These are phyloP conservation scores for Raddia distichophylla DNA, from an alignment of 176 grass and related monocot genomes.

Conservation along the genomic window DNA sequence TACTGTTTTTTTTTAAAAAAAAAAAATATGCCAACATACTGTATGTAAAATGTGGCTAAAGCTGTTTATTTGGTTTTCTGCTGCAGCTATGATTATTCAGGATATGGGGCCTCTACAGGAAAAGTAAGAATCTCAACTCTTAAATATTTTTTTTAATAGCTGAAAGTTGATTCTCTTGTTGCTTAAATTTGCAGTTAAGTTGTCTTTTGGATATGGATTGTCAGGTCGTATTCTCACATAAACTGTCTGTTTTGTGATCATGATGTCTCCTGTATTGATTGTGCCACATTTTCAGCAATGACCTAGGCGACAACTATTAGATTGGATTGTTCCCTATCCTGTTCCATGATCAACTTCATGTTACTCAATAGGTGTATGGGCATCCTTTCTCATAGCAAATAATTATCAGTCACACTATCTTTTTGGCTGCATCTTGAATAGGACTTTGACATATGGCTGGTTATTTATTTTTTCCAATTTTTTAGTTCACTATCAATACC, in stretches of 20 bases:
- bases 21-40: background rate
- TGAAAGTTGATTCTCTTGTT: background rate
- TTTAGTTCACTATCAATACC: slow-evolving; percentile 21
- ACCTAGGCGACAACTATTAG: slow-evolving; percentile 4
- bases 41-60: slow-evolving; percentile 18
- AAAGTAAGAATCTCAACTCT: slow-evolving; percentile 68
- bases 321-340: slow-evolving; percentile 38
- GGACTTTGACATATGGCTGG: slow-evolving; percentile 29
- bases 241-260: slow-evolving; percentile 29
- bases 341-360: slow-evolving; percentile 28
- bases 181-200: slow-evolving; percentile 31
- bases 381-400: slow-evolving; percentile 34
- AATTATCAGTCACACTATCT: slow-evolving; percentile 30
- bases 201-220: slow-evolving; percentile 16
- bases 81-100: slow-evolving; percentile 98
- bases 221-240: background rate
- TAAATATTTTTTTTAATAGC: slow-evolving; percentile 34
- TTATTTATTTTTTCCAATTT: slow-evolving; percentile 13
- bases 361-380: slow-evolving; percentile 40
- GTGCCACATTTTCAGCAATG: slow-evolving; percentile 31
- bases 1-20: background rate
- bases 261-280: slow-evolving; percentile 26
- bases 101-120: slow-evolving; percentile 95
- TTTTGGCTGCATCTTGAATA: slow-evolving; percentile 29
- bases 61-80: slow-evolving; percentile 39